Percentiles rank a stretch among this genome's conserved stretches.
phyloP scores from a whole-genome alignment of 129 eudicot genomes.

The Mikania micrantha region DNA sequence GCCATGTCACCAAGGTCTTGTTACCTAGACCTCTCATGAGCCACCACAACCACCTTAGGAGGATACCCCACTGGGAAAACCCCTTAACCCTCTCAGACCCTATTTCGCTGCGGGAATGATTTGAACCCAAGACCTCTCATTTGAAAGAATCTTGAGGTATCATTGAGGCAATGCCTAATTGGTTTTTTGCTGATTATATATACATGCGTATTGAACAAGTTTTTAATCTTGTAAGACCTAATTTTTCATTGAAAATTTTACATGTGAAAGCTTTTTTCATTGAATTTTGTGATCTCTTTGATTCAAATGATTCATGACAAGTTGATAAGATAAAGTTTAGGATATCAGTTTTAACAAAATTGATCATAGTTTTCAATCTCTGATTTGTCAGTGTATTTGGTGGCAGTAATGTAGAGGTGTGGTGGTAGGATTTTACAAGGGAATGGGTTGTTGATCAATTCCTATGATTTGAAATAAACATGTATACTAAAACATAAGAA shows the following conservation, averaged over 20 bases:
- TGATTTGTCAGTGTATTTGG: neutral
- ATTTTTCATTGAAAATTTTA: neutral
- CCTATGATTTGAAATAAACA: too few species aligned
- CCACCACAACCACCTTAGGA: too few species aligned
- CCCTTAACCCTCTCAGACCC: too few species aligned
- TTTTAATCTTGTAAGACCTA: neutral
- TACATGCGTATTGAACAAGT: neutral
- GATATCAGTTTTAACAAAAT: neutral
- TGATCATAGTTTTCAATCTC: neutral
- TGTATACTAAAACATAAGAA: too few species aligned
- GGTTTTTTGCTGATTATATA: neutral
- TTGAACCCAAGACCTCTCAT: too few species aligned
- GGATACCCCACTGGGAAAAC: too few species aligned
- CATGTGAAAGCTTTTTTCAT: neutral
- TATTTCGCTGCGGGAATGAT: too few species aligned
- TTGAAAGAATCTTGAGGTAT: too few species aligned
- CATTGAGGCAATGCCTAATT: too few species aligned
- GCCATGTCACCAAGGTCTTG: too few species aligned
- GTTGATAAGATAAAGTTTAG: neutral
- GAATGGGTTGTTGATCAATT: too few species aligned
- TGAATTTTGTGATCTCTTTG: neutral
- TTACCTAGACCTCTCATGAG: too few species aligned
- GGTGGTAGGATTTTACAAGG: neutral
- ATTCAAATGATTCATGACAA: neutral
- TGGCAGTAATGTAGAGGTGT: neutral